Evolutionary conservation across 1,284 basidiomycete genomes (phyloP).

Genomic region (Sphaerobolus stellatus): DNA sequence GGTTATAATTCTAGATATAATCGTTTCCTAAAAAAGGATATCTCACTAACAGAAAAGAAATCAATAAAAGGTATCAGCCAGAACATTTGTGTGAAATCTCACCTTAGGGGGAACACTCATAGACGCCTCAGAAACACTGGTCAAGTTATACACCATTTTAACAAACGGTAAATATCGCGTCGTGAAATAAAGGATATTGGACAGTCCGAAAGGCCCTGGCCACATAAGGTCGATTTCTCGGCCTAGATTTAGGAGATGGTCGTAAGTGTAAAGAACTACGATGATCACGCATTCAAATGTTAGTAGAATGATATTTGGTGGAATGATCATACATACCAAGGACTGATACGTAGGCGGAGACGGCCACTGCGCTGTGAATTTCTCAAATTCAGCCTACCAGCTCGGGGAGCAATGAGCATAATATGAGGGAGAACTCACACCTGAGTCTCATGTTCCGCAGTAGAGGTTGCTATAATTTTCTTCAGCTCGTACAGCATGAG

Average conservation of each 20-base stretch:
- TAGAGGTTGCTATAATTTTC: too few relatives aligned
- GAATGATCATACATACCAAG: background rate
- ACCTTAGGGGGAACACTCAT: background rate
- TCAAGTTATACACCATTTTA: background rate
- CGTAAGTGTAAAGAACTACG: slow-evolving; percentile 8
- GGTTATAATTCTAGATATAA: background rate
- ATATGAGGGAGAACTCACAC: too few relatives aligned
- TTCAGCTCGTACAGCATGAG: too few relatives aligned
- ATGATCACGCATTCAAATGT: background rate
- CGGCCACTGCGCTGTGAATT: background rate
- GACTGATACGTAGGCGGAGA: background rate
- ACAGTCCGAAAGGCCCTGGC: background rate
- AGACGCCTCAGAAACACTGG: background rate
- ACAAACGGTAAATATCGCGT: slow-evolving; percentile 7
- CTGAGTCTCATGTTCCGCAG: too few relatives aligned
- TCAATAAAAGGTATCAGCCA: background rate
- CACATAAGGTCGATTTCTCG: slow-evolving; percentile 10
- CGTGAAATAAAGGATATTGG: slow-evolving; percentile 2
- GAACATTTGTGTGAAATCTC: background rate
- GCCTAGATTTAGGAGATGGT: slow-evolving; percentile 2
- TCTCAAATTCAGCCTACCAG: too few relatives aligned
- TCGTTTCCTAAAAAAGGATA: background rate
- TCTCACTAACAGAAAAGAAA: background rate
- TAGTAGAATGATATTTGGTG: background rate
- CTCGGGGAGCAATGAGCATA: too few relatives aligned